phyloP scores from a whole-genome alignment of 768 basidiomycete genomes.

The Suillus variegatus region DNA sequence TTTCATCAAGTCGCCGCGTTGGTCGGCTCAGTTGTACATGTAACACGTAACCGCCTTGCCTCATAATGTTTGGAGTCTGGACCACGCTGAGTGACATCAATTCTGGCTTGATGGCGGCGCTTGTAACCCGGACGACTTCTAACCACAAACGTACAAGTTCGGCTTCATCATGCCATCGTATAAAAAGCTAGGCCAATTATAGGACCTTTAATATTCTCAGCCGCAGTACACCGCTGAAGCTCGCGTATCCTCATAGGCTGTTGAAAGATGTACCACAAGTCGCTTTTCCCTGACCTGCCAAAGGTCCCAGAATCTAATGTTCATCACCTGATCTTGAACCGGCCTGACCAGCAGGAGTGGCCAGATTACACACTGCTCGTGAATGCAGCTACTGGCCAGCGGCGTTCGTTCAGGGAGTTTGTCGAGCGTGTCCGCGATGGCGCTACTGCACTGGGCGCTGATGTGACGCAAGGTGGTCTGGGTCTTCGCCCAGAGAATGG shows the following conservation, averaged over 20 bases:
- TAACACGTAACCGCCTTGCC: too few relatives aligned
- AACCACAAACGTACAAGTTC: background rate
- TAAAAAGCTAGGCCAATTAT: background rate
- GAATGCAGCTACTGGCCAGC: constrained; percentile 52
- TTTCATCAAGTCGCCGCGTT: background rate
- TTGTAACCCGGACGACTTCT: too few relatives aligned
- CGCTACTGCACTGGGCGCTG: constrained; percentile 56
- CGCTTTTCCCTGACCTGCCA: constrained; percentile 56
- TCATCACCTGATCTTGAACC: constrained; percentile 54
- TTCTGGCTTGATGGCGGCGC: too few relatives aligned
- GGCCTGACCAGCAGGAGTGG: constrained; percentile 56
- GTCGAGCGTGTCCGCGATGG: constrained; percentile 51
- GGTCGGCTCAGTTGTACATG: background rate
- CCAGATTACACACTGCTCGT: constrained; percentile 57
- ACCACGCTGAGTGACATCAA: too few relatives aligned
- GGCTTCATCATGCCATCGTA: background rate
- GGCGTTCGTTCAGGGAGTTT: constrained; percentile 49
- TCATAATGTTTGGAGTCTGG: too few relatives aligned
- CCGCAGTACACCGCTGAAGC: too few relatives aligned
- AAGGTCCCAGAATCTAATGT: constrained; percentile 50
- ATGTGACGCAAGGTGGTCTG: constrained; percentile 53
- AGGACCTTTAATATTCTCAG: too few relatives aligned
- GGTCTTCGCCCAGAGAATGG: constrained; percentile 47
- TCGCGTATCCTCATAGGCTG: too few relatives aligned
- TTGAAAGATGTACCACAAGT: constrained; percentile 53